Evolutionary conservation across 164 flowering plant species (phyloP).

Genomic region (Platanus orientalis): DNA sequence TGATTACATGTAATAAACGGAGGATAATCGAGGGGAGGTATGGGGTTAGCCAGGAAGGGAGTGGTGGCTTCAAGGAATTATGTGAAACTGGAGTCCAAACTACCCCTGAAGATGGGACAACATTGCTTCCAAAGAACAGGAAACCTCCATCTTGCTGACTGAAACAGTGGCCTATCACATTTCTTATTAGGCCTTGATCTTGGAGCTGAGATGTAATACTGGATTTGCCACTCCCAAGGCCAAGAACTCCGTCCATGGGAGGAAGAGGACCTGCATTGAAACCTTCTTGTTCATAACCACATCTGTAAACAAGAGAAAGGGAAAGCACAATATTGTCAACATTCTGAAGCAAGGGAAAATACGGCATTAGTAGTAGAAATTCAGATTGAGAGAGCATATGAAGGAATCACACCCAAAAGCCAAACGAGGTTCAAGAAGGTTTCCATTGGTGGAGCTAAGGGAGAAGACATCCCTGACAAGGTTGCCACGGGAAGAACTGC

Average conservation of each 20-base stretch:
- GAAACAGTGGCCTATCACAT: constrained; percentile 87
- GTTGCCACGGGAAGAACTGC: constrained; percentile 78
- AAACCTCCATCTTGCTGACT: constrained; percentile 66
- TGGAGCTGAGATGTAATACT: constrained; percentile 70
- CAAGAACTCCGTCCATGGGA: constrained; percentile 81
- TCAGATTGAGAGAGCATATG: too few species aligned
- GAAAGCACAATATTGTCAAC: not conserved
- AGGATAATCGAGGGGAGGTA: too few species aligned
- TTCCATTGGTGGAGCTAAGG: constrained; percentile 50
- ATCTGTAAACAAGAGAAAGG: constrained; percentile 35
- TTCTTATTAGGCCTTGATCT: constrained; percentile 48
- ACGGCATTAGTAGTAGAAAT: too few species aligned
- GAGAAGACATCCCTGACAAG: constrained; percentile 57
- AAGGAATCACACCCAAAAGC: constrained; percentile 64
- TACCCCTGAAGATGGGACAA: constrained; percentile 58
- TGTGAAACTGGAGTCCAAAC: constrained; percentile 71
- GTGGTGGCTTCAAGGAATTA: constrained; percentile 32
- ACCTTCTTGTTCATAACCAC: constrained; percentile 79
- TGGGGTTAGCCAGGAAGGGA: too few species aligned
- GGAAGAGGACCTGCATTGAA: constrained; percentile 39
- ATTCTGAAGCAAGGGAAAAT: not conserved
- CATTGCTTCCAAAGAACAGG: constrained; percentile 73
- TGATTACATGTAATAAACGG: too few species aligned
- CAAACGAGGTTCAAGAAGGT: constrained; percentile 38
- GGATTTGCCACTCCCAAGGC: constrained; percentile 73